Percentiles rank a stretch among this genome's conserved stretches.
These are phyloP conservation scores for Noccaea caerulescens DNA, from an alignment of 345 rosid species.

Conservation along the genomic window DNA sequence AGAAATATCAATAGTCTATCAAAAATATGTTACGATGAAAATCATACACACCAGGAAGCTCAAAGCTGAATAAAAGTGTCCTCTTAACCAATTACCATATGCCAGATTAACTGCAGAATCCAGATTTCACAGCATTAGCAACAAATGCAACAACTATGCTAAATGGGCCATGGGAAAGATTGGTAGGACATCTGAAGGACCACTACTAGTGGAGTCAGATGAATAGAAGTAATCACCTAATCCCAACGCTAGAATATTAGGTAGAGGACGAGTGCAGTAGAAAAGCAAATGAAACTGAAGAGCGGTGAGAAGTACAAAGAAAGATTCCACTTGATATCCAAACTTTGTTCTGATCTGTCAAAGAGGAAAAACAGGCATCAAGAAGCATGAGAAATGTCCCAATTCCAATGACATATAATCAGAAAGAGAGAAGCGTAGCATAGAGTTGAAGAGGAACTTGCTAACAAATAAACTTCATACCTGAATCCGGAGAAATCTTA, in stretches of 20 bases:
- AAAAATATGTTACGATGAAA: conserved; percentile 15
- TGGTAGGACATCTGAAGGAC: conserved; percentile 11
- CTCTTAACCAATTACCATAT: conserved; percentile 75
- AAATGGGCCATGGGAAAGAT: conserved; percentile 23
- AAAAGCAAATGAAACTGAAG: conserved; percentile 93
- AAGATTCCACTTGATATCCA: conserved; percentile 92
- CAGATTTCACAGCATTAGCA: conserved; percentile 37
- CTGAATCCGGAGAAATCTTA: conserved; percentile 89
- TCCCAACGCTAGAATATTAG: conserved; percentile 83
- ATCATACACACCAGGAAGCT: conserved; percentile 72
- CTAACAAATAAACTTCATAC: conserved; percentile 46
- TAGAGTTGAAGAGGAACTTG: conserved; percentile 2
- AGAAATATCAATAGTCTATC: neutral
- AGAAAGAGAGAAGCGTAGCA: conserved; percentile 35
- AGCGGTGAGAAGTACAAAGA: conserved; percentile 79
- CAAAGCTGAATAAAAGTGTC: conserved; percentile 64
- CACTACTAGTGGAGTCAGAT: conserved; percentile 17
- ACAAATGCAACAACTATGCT: conserved; percentile 2
- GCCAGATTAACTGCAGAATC: conserved; percentile 77
- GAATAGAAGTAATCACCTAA: conserved; percentile 61
- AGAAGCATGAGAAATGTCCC: conserved; percentile 27
- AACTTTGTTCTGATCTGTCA: conserved; percentile 73
- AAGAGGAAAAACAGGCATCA: conserved; percentile 25
- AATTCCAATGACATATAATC: conserved; percentile 19
- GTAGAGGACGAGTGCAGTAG: conserved; percentile 93